Conservation (phyloP, 192 early-diverging fungal species). For the Piromyces finnis region DNA sequence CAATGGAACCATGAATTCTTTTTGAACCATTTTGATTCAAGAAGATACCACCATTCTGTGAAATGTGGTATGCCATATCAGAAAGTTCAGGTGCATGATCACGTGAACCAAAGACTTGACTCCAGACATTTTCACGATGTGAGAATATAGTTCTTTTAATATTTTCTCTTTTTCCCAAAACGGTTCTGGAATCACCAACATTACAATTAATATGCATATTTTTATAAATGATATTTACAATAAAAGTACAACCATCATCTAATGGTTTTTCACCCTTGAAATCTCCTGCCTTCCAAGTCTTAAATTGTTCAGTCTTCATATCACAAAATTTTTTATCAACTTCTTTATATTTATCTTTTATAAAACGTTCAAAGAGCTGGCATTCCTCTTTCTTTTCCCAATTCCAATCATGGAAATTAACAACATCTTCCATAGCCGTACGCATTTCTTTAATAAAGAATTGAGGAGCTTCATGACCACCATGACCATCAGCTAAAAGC, state of each 20-base stretch:
- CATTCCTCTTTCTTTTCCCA: constrained; percentile 12
- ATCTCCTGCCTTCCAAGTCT: constrained; percentile 18
- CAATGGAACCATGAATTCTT: constrained; percentile 9
- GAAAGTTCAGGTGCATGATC: constrained; percentile 45
- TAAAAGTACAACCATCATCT: constrained; percentile 30
- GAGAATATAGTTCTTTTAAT: background rate
- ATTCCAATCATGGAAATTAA: constrained; percentile 14
- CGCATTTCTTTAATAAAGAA: constrained; percentile 22
- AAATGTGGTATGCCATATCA: constrained; percentile 27
- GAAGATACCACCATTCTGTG: constrained; percentile 25
- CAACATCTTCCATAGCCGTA: constrained; percentile 8
- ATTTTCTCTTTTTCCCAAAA: constrained; percentile 15
- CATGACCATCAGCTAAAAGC: constrained; percentile 41
- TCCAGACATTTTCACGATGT: constrained; percentile 11
- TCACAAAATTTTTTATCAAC: constrained; percentile 26
- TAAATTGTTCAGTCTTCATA: constrained; percentile 26
- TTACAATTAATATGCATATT: constrained; percentile 33
- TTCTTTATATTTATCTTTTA: constrained; percentile 14
- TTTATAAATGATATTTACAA: constrained; percentile 23
- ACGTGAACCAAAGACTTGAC: constrained; percentile 14
- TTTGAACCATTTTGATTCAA: constrained; percentile 23
- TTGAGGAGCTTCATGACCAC: constrained; percentile 21
- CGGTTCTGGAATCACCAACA: background rate
- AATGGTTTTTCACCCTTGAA: constrained; percentile 1
- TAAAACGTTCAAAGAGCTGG: constrained; percentile 5